Percentiles rank a stretch among this genome's conserved stretches.
Evolutionary conservation across 78 protist genomes (phyloP).

Genomic region (Fonticula alba): DNA sequence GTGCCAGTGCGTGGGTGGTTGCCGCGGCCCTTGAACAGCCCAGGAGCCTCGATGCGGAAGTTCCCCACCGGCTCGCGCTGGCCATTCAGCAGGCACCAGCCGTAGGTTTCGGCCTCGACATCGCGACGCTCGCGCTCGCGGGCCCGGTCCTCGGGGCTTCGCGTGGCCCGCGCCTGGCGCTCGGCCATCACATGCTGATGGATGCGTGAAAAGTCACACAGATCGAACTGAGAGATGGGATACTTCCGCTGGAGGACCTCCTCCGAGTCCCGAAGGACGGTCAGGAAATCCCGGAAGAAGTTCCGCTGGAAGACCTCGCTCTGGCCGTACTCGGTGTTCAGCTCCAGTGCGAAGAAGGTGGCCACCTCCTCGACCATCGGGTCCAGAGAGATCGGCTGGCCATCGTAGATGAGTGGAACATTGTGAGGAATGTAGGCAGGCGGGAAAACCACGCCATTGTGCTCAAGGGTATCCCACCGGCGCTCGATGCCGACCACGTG

Average conservation of each 20-base stretch:
- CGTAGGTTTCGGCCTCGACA: neutral
- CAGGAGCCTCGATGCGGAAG: conserved; percentile 92
- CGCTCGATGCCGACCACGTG: neutral
- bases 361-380: conserved; percentile 71
- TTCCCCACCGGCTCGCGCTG: conserved; percentile 71
- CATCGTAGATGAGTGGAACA: conserved; percentile 44
- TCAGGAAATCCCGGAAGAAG: conserved; percentile 44
- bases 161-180: conserved; percentile 9
- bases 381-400: conserved; percentile 26
- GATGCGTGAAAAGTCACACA: neutral
- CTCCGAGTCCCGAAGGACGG: conserved; percentile 1
- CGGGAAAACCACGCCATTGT: conserved; percentile 73
- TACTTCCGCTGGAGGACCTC: too few relatives aligned
- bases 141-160: neutral
- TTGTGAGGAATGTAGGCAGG: conserved; percentile 53
- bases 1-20: conserved; percentile 89
- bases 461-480: conserved; percentile 64
- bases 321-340: conserved; percentile 58
- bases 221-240: neutral
- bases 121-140: neutral
- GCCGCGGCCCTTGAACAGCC: conserved; percentile 97
- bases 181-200: conserved; percentile 12
- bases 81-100: conserved; percentile 60
- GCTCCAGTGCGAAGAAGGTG: conserved; percentile 63
- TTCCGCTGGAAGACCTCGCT: conserved; percentile 52